Conservation (phyloP, 192 early-diverging fungal species). For the Dimargaris cristalligena region DNA sequence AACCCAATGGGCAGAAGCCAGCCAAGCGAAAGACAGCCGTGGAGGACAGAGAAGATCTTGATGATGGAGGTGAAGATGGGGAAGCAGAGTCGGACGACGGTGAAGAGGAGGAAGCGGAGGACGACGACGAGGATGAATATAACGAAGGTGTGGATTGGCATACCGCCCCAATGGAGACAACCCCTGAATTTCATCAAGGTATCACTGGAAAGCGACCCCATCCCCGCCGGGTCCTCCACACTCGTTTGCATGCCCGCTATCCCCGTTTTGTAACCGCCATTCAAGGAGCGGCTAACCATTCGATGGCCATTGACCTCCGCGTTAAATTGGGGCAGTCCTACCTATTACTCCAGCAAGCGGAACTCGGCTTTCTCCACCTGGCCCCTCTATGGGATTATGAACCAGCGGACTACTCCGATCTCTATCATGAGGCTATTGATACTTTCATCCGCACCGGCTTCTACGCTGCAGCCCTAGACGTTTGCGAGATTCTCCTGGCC, state of each 20-base stretch:
- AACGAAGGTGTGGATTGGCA: conserved; percentile 42
- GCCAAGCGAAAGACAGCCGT: too few relatives aligned
- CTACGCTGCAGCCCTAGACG: conserved; percentile 41
- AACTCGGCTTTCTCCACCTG: conserved; percentile 39
- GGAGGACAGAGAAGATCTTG: neutral
- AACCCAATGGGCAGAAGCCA: neutral
- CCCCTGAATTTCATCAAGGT: conserved; percentile 8
- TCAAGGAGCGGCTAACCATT: conserved; percentile 12
- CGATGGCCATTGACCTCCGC: conserved; percentile 69
- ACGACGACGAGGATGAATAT: conserved; percentile 29
- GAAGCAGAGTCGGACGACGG: conserved; percentile 5
- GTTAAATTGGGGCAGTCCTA: conserved; percentile 60
- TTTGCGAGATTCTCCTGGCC: conserved; percentile 25
- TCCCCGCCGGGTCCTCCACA: conserved; percentile 8
- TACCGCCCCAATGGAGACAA: conserved; percentile 15
- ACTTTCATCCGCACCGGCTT: conserved; percentile 46
- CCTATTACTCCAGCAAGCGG: conserved; percentile 4
- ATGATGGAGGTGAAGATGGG: neutral
- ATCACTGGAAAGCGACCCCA: conserved; percentile 9
- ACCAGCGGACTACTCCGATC: conserved; percentile 38
- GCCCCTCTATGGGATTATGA: conserved; percentile 32
- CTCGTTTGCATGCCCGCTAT: too few relatives aligned
- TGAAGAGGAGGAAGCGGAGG: conserved; percentile 22
- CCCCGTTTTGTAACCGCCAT: too few relatives aligned
- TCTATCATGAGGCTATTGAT: conserved; percentile 58